Evolutionary conservation across 305 asterid genomes (phyloP).

Genomic region (Ajuga reptans): DNA sequence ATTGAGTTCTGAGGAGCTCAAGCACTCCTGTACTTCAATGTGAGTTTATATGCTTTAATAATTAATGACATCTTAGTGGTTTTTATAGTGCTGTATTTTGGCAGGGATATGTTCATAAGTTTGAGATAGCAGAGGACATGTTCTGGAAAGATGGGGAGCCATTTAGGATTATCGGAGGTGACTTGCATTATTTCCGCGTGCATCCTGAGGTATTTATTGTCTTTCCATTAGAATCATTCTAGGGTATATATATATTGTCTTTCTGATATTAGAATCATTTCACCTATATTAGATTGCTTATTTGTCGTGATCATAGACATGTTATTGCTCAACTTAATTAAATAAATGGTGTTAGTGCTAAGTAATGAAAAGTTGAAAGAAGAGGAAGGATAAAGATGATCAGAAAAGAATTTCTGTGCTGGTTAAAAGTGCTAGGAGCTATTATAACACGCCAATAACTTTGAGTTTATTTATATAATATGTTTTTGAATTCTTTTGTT

Average conservation of each 20-base stretch:
- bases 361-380: neutral
- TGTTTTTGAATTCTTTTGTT: too few relatives aligned
- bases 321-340: neutral
- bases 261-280: neutral
- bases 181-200: slow-evolving; percentile 81
- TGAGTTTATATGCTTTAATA: neutral
- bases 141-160: slow-evolving; percentile 85
- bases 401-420: neutral
- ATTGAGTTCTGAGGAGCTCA: neutral
- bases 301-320: neutral
- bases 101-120: slow-evolving; percentile 44
- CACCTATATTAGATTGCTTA: neutral
- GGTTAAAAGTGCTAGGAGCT: neutral
- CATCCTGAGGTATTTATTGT: slow-evolving; percentile 58
- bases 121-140: slow-evolving; percentile 67
- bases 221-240: neutral
- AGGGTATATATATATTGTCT: neutral
- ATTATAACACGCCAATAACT: neutral
- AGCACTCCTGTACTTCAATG: neutral
- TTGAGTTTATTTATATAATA: too few relatives aligned
- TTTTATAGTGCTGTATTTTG: neutral
- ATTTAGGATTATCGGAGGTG: slow-evolving; percentile 85
- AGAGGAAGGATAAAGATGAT: neutral
- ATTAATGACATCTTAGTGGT: neutral
- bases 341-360: neutral